Conservation (phyloP, 768 basidiomycete genomes). For the Nevesoporus exiguus region DNA sequence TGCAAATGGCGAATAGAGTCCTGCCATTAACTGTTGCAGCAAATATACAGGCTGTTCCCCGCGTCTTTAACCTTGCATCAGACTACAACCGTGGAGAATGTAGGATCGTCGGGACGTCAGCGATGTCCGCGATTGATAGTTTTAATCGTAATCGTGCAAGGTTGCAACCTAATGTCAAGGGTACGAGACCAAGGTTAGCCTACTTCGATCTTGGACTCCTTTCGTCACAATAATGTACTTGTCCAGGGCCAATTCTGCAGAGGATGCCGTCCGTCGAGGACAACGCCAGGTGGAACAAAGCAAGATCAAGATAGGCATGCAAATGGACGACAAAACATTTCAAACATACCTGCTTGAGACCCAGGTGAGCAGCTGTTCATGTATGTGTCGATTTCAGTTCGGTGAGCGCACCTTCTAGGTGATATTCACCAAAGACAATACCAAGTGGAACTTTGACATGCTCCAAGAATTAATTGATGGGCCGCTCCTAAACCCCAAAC, state of each 20-base stretch:
- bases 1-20: constrained; percentile 84
- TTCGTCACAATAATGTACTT: background rate
- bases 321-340: constrained; percentile 94
- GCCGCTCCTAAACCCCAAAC: constrained; percentile 83
- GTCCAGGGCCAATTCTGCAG: constrained; percentile 69
- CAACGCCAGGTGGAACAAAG: constrained; percentile 90
- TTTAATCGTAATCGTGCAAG: constrained; percentile 86
- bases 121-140: constrained; percentile 86
- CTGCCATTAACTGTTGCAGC: constrained; percentile 81
- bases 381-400: background rate
- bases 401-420: constrained; percentile 47
- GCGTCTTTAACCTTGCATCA: constrained; percentile 80
- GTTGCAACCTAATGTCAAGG: constrained; percentile 57
- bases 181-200: constrained; percentile 61
- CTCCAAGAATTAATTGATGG: constrained; percentile 90
- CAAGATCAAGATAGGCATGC: constrained; percentile 85
- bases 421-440: constrained; percentile 81
- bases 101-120: constrained; percentile 78
- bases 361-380: constrained; percentile 48
- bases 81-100: constrained; percentile 75
- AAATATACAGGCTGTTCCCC: constrained; percentile 81
- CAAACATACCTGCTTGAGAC: constrained; percentile 82
- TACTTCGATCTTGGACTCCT: background rate
- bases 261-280: constrained; percentile 82
- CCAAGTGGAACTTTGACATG: constrained; percentile 90